phyloP scores from a whole-genome alignment of 352 stramenopile species.

The Paralagenidium karlingii region DNA sequence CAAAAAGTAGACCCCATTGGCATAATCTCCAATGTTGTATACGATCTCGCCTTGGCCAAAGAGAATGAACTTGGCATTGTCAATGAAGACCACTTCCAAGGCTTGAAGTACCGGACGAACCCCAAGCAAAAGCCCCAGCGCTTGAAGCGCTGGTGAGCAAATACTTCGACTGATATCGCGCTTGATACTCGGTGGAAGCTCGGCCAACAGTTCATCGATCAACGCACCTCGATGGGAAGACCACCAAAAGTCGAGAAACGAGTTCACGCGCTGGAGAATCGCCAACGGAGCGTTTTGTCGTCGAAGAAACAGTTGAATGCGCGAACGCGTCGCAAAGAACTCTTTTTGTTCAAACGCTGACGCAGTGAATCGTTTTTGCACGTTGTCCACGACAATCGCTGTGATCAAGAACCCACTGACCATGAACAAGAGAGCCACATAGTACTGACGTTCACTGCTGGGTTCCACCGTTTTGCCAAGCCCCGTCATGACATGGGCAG shows the following conservation, averaged over 20 bases:
- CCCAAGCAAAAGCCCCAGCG: conserved; percentile 24
- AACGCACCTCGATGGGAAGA: conserved; percentile 46
- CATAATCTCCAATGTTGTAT: no score
- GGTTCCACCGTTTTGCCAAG: conserved; percentile 36
- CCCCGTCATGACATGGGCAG: conserved; percentile 36
- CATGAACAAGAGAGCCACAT: conserved; percentile 43
- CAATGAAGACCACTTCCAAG: conserved; percentile 39
- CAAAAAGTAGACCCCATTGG: conserved; percentile 40
- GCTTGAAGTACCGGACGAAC: conserved; percentile 26
- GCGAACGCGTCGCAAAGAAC: conserved; percentile 38
- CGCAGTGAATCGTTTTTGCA: conserved; percentile 63
- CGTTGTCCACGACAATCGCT: conserved; percentile 55
- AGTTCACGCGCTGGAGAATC: conserved; percentile 50
- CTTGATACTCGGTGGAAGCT: conserved; percentile 48
- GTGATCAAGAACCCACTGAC: conserved; percentile 65
- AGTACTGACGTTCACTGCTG: conserved; percentile 30
- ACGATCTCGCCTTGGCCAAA: conserved; percentile 56
- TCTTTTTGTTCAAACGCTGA: conserved; percentile 65
- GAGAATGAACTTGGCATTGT: conserved; percentile 52
- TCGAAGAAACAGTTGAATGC: conserved; percentile 55
- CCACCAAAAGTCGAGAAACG: conserved; percentile 70
- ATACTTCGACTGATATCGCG: conserved; percentile 46
- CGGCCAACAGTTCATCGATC: conserved; percentile 36
- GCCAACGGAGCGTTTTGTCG: conserved; percentile 37
- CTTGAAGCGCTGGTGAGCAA: conserved; percentile 41